Evolutionary conservation across 2,329 filamentous ascomycete genomes (phyloP).

Genomic region (Monascus ruber): DNA sequence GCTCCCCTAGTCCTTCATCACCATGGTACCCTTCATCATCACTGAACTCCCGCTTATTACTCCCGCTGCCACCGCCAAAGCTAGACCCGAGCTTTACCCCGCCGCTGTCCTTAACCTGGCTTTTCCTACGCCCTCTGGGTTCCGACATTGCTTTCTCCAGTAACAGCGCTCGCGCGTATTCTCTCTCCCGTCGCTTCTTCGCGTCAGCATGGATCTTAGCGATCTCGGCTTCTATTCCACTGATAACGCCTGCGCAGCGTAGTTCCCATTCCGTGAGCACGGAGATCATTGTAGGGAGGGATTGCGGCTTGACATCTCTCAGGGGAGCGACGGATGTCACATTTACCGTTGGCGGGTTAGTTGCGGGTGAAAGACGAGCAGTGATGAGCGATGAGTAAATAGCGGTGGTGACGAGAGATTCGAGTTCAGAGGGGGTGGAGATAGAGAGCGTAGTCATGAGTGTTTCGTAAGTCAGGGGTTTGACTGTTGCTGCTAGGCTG

Average conservation of each 20-base stretch:
- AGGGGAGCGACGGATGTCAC: constrained; percentile 73
- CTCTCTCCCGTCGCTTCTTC: constrained; percentile 40
- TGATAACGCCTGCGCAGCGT: constrained; percentile 65
- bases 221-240: constrained; percentile 66
- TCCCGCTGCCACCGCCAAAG: constrained; percentile 4
- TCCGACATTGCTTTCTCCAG: constrained; percentile 40
- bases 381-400: constrained; percentile 76
- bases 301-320: constrained; percentile 68
- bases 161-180: constrained; percentile 37
- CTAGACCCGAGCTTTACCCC: constrained; percentile 1
- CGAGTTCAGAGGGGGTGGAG: constrained; percentile 56
- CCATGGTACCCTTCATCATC: constrained; percentile 26
- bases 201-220: constrained; percentile 51
- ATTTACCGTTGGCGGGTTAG: constrained; percentile 59
- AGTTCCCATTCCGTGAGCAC: constrained; percentile 63
- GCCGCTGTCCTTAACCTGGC: constrained; percentile 8
- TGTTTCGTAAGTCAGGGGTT: constrained; percentile 59
- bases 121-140: constrained; percentile 5
- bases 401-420: constrained; percentile 74
- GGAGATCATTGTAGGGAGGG: constrained; percentile 56
- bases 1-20: constrained; percentile 27
- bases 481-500: constrained; percentile 58
- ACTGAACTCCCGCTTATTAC: constrained; percentile 31
- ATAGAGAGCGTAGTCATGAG: constrained; percentile 60
- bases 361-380: constrained; percentile 81